These are phyloP conservation scores for Arthroderma sp. DNA, from an alignment of 2,329 filamentous ascomycete species.

Conservation along the genomic window DNA sequence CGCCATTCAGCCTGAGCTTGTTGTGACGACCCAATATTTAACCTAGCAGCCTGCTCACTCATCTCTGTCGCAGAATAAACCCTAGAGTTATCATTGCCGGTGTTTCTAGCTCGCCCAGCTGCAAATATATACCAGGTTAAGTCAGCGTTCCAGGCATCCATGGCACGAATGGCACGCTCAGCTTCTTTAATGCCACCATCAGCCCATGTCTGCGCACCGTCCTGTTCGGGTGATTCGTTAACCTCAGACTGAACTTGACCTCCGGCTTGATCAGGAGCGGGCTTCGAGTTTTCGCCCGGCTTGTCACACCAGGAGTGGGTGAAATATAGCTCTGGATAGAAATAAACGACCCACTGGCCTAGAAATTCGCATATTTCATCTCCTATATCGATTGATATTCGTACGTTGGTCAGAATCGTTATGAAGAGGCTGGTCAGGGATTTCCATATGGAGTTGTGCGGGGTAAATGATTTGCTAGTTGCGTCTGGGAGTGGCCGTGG, in stretches of 20 bases:
- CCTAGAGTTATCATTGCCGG: background rate
- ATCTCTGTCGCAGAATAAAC: background rate
- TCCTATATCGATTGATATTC: constrained; percentile 25
- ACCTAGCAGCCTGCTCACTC: background rate
- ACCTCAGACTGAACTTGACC: background rate
- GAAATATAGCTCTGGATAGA: constrained; percentile 23
- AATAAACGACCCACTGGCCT: constrained; percentile 24
- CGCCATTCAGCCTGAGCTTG: background rate
- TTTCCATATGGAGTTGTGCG: constrained; percentile 28
- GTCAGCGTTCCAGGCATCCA: constrained; percentile 31
- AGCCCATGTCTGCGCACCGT: constrained; percentile 19
- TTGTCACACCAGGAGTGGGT: constrained; percentile 6
- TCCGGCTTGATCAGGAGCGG: background rate
- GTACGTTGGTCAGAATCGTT: constrained; percentile 26
- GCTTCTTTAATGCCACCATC: constrained; percentile 12
- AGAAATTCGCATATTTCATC: constrained; percentile 30
- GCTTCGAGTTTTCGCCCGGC: background rate
- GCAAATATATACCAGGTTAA: constrained; percentile 30
- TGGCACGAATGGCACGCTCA: constrained; percentile 22
- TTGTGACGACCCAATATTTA: no score
- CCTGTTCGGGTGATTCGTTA: constrained; percentile 6
- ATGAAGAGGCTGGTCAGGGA: constrained; percentile 25
- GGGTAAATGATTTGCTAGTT: constrained; percentile 23
- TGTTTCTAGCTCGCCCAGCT: constrained; percentile 4
- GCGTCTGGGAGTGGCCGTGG: constrained; percentile 11